Evolutionary conservation across 179 eudicot genomes (phyloP).

Genomic region (Silene vulgaris): DNA sequence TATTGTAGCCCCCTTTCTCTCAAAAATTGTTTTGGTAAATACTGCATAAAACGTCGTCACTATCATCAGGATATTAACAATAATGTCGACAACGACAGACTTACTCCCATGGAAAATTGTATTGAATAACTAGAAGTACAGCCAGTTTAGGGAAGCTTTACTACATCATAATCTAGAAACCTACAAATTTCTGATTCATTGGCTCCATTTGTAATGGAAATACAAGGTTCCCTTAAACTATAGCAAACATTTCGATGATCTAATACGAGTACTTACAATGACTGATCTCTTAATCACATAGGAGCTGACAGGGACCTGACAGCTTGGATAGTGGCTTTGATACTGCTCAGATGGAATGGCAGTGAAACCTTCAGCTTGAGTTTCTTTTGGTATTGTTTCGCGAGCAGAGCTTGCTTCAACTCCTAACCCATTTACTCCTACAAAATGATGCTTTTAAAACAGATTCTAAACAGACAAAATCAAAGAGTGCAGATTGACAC

Average conservation of each 20-base stretch:
- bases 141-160: too few relatives aligned
- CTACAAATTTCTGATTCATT: too few relatives aligned
- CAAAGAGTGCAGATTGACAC: background rate
- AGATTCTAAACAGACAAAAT: background rate
- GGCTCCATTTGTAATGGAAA: too few relatives aligned
- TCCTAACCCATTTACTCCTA: background rate
- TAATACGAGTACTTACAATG: conserved; percentile 1
- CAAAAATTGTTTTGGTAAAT: background rate
- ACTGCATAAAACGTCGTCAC: too few relatives aligned
- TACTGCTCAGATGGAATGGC: background rate
- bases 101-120: too few relatives aligned
- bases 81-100: too few relatives aligned
- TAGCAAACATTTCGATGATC: background rate
- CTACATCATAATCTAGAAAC: too few relatives aligned
- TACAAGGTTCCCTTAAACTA: background rate
- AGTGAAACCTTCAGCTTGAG: conserved; percentile 1
- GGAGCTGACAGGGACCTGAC: background rate
- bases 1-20: conserved; percentile 6
- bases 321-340: background rate
- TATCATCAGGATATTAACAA: too few relatives aligned
- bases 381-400: background rate
- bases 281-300: background rate
- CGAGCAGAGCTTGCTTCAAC: background rate
- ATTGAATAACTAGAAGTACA: too few relatives aligned
- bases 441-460: background rate